These are phyloP conservation scores for Rhodosporidiobolus odoratus DNA, from an alignment of 768 basidiomycete species.

Conservation along the genomic window DNA sequence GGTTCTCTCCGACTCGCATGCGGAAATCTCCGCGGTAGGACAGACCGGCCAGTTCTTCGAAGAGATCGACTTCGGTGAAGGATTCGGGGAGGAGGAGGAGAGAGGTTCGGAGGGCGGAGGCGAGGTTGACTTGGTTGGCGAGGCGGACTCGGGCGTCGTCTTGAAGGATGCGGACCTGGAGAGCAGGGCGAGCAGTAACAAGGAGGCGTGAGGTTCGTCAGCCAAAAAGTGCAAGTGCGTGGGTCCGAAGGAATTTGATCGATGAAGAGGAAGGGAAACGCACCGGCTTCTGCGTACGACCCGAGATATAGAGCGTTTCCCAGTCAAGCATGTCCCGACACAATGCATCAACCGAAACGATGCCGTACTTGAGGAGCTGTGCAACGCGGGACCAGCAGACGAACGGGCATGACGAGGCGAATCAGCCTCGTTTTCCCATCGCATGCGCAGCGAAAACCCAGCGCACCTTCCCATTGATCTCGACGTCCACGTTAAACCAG, in stretches of 20 bases:
- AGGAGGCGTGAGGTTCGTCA: not conserved
- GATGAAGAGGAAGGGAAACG: conserved; percentile 15
- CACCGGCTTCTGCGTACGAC: conserved; percentile 91
- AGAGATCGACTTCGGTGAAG: conserved; percentile 77
- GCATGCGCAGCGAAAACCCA: not conserved
- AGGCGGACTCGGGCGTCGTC: conserved; percentile 86
- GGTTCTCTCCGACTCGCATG: conserved; percentile 85
- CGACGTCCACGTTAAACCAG: conserved; percentile 92
- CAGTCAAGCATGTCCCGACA: conserved; percentile 87
- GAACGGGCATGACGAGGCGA: conserved; percentile 37
- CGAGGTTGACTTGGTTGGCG: conserved; percentile 88
- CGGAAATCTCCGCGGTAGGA: conserved; percentile 85
- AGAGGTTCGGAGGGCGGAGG: conserved; percentile 81
- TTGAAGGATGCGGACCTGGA: conserved; percentile 70
- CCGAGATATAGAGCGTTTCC: conserved; percentile 86
- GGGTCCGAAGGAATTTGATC: not conserved
- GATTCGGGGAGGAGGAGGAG: conserved; percentile 75
- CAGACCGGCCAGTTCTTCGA: conserved; percentile 75
- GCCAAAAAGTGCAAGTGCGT: not conserved
- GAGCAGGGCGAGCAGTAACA: conserved; percentile 22
- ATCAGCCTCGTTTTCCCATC: not conserved
- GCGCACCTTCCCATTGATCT: conserved; percentile 74
- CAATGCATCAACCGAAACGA: conserved; percentile 82
- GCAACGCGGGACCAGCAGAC: not conserved
- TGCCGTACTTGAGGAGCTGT: conserved; percentile 92